Base-by-base conservation (phyloP, 2,329 filamentous ascomycete genomes). In the Fusarium sp. region DNA sequence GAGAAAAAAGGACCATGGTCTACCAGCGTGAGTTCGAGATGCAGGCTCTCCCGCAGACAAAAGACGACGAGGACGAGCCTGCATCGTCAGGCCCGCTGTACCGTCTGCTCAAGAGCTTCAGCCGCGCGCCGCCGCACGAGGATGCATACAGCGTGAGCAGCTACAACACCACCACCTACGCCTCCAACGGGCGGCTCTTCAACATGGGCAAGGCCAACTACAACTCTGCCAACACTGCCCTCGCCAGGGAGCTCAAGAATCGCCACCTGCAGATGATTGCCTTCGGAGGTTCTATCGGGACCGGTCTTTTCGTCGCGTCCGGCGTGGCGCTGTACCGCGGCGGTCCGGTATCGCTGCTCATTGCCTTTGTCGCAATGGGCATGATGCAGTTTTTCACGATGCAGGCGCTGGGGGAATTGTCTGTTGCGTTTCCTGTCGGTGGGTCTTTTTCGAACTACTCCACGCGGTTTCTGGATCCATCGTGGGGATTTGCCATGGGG, bases 401-500 rank as follows among this genome's bases (percentile, higher is more conserved):
- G 47, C 94, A 97, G 74, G 93, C 94, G 0, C 83, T 98, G 17
- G 94, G 95, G 59, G 95, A 98, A 78, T 87, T 98, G 78, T 92
- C 94, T 15, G 94, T 97, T 19, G 80, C 93, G 8, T 97, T 95
- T 72, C 94, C 94, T 2, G 91, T 97, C 19, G 92, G 94, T 22
- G 95, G 94, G 46, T 96, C 93, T 2, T 97, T 97, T 77, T 92
- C 93, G 2, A 90, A 93, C 15, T 97, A 94, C 79, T 96, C 94
- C 17, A 97, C 93, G 17, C 88, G 95, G 17, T 97, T 97, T 75
- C 80, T 98, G n/a, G 94, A 97, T 76, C 95, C 94, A 1, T 94
- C 94, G 1, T 97, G 93, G 93, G 94, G 93, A 0, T 97, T 97
- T 76, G 92, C 93, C 27, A 96, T 97, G 92, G 94, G 93, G 11